Conservation (phyloP, 257 asterid species). For the Solanum rostratum region DNA sequence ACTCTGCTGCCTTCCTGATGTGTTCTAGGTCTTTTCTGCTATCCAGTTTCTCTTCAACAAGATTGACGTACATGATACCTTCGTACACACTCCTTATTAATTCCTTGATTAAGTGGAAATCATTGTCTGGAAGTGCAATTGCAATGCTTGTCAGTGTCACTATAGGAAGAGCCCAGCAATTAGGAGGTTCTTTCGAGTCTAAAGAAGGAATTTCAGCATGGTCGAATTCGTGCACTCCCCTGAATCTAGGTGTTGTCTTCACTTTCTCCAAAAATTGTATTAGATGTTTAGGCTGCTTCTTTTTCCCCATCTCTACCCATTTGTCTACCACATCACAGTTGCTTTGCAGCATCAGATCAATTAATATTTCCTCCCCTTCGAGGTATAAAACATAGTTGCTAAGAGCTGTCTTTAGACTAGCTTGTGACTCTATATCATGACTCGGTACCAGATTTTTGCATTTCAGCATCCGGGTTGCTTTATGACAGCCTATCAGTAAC, state of each 20-base stretch:
- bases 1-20: slow-evolving; percentile 6
- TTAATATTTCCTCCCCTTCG: slow-evolving; percentile 66
- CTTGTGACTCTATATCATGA: slow-evolving; percentile 16
- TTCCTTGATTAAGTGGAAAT: background rate
- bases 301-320: slow-evolving; percentile 54
- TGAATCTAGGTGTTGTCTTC: slow-evolving; percentile 27
- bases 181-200: slow-evolving; percentile 52
- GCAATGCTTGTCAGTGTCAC: slow-evolving; percentile 38
- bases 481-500: slow-evolving; percentile 18
- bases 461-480: slow-evolving; percentile 17
- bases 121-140: slow-evolving; percentile 15
- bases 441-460: slow-evolving; percentile 7
- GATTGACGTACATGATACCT: slow-evolving; percentile 6
- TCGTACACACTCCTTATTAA: slow-evolving; percentile 5
- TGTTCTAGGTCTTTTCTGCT: background rate
- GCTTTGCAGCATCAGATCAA: slow-evolving; percentile 47
- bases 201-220: slow-evolving; percentile 39
- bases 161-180: slow-evolving; percentile 90
- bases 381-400: slow-evolving; percentile 58
- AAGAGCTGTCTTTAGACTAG: slow-evolving; percentile 30
- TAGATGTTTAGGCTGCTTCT: slow-evolving; percentile 50
- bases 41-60: slow-evolving; percentile 9
- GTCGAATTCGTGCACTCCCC: slow-evolving; percentile 55
- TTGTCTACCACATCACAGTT: slow-evolving; percentile 40
- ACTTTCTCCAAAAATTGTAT: slow-evolving; percentile 34